Evolutionary conservation across 176 grass and related monocot species (phyloP).

Genomic region (bread wheat (Triticum aestivum)): IWGSC_CS_RefSeq_v2.1 NC_057810.1:455369867-455370366

Average conservation of each 20-base stretch:
- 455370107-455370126: background rate
- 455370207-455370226: background rate
- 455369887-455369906: background rate
- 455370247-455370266: background rate
- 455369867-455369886: background rate
- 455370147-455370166: background rate
- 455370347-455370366: background rate
- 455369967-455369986: background rate
- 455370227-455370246: background rate
- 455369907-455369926: background rate
- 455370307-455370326: background rate
- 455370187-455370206: background rate
- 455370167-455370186: background rate
- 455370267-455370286: slow-evolving; percentile 10
- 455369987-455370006: background rate
- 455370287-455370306: background rate
- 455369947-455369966: background rate
- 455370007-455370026: background rate
- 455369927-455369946: background rate
- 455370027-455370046: background rate
- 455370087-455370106: background rate
- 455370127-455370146: slow-evolving; percentile 12
- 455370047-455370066: background rate
- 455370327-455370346: background rate
- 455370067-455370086: slow-evolving; percentile 9